Evolutionary conservation across 2,329 filamentous ascomycete species (phyloP).

Genomic region (Colletotrichum spaethianum): DNA sequence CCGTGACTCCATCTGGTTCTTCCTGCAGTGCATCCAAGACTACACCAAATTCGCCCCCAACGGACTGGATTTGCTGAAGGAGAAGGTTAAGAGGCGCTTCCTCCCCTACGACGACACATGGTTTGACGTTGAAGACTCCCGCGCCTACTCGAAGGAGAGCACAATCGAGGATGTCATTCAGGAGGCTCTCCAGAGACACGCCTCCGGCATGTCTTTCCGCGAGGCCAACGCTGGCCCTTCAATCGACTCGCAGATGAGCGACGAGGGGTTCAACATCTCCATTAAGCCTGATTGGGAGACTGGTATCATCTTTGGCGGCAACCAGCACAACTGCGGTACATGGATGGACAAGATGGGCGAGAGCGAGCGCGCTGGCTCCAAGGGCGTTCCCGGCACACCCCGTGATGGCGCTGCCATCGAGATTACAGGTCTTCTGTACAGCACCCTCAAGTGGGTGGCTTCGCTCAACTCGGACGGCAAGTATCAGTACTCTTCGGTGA

Average conservation of each 20-base stretch:
- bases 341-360: slow-evolving; percentile 99
- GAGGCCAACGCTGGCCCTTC: slow-evolving; percentile 93
- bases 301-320: slow-evolving; percentile 94
- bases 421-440: slow-evolving; percentile 94
- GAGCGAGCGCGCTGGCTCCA: slow-evolving; percentile 89
- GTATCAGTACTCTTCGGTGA: slow-evolving; percentile 82
- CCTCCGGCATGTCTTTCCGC: slow-evolving; percentile 89
- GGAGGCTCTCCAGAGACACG: slow-evolving; percentile 93
- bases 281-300: slow-evolving; percentile 92
- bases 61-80: slow-evolving; percentile 80
- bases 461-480: slow-evolving; percentile 76
- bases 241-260: slow-evolving; percentile 93
- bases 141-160: slow-evolving; percentile 88
- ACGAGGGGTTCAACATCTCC: slow-evolving; percentile 92
- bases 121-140: slow-evolving; percentile 85
- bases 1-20: slow-evolving; percentile 97
- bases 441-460: slow-evolving; percentile 85
- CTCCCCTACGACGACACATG: slow-evolving; percentile 96
- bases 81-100: slow-evolving; percentile 87
- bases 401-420: slow-evolving; percentile 96
- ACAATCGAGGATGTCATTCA: slow-evolving; percentile 92
- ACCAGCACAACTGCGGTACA: slow-evolving; percentile 94
- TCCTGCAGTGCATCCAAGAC: slow-evolving; percentile 95
- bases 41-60: slow-evolving; percentile 87
- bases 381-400: slow-evolving; percentile 95